phyloP scores from a whole-genome alignment of 805 yeast genomes.

The Yarrowia sp. region DNA sequence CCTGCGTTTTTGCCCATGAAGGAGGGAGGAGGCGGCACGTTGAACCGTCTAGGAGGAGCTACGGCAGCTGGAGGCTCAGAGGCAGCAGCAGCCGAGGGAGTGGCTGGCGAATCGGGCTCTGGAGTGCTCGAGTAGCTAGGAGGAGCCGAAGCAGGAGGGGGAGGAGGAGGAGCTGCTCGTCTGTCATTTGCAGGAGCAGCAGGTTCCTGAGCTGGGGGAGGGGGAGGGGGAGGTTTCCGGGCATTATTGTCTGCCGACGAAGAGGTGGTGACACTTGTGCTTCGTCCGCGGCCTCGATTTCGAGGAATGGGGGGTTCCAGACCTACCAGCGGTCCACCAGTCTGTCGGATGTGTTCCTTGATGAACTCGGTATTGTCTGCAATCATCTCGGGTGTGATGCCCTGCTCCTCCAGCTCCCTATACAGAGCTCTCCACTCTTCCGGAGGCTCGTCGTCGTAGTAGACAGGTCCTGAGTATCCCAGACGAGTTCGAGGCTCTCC shows the following conservation, averaged over 20 bases:
- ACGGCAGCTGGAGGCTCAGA: slow-evolving; percentile 31
- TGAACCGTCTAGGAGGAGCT: slow-evolving; percentile 36
- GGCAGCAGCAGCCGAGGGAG: slow-evolving; percentile 41
- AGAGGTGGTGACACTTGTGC: slow-evolving; percentile 41
- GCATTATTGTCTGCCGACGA: slow-evolving; percentile 44
- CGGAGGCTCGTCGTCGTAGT: slow-evolving; percentile 81
- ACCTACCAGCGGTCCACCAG: slow-evolving; percentile 82
- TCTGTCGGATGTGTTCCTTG: slow-evolving; percentile 74
- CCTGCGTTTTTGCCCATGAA: slow-evolving; percentile 33
- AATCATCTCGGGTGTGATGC: slow-evolving; percentile 86
- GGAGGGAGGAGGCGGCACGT: slow-evolving; percentile 39
- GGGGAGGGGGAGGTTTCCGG: slow-evolving; percentile 41
- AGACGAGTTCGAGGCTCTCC: slow-evolving; percentile 59
- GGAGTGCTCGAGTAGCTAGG: slow-evolving; percentile 42
- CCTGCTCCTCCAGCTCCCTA: slow-evolving; percentile 73
- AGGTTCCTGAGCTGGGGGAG: slow-evolving; percentile 38
- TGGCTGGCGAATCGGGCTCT: slow-evolving; percentile 45
- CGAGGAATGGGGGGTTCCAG: slow-evolving; percentile 85
- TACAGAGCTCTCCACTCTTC: slow-evolving; percentile 83
- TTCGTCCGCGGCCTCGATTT: slow-evolving; percentile 48
- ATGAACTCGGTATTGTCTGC: slow-evolving; percentile 85
- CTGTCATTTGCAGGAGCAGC: slow-evolving; percentile 40
- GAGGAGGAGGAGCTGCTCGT: slow-evolving; percentile 42
- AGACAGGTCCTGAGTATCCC: slow-evolving; percentile 52
- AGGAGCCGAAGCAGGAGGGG: slow-evolving; percentile 41